These are phyloP conservation scores for Pythium pectinolyticum DNA, from an alignment of 352 stramenopile genomes.

Conservation along the genomic window DNA sequence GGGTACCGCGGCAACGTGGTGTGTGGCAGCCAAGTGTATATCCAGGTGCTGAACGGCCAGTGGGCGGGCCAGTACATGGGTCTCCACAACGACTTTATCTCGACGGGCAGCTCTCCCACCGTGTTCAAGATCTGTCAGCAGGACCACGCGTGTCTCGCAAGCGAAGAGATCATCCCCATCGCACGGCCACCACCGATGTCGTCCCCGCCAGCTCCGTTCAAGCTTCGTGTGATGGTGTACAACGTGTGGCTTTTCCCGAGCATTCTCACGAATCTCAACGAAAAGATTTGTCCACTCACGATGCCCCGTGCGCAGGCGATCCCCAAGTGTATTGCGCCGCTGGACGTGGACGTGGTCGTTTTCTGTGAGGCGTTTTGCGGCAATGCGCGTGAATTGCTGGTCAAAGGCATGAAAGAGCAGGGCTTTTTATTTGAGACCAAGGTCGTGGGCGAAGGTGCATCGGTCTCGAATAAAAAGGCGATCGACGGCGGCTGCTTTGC, in stretches of 20 bases:
- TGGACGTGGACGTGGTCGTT: conserved; percentile 60
- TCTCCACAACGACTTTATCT: conserved; percentile 50
- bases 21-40: conserved; percentile 53
- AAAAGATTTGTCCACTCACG: conserved; percentile 57
- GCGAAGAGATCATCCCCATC: conserved; percentile 28
- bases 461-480: conserved; percentile 57
- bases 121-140: conserved; percentile 43
- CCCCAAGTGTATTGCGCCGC: conserved; percentile 36
- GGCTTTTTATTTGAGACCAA: conserved; percentile 75
- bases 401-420: conserved; percentile 62
- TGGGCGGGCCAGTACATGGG: conserved; percentile 54
- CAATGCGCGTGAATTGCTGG: conserved; percentile 42
- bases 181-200: background rate
- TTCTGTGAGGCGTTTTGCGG: conserved; percentile 73
- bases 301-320: conserved; percentile 56
- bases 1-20: conserved; percentile 38
- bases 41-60: conserved; percentile 51
- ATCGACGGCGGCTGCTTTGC: conserved; percentile 66
- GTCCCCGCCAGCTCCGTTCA: conserved; percentile 27
- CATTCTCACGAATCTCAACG: conserved; percentile 59
- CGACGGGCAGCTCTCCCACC: conserved; percentile 45
- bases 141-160: conserved; percentile 31
- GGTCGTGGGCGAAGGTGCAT: conserved; percentile 44
- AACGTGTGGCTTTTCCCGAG: conserved; percentile 74
- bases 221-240: conserved; percentile 64